Percentiles rank a stretch among this genome's conserved stretches.
phyloP scores from a whole-genome alignment of 345 rosid genomes.

The Bretschneidera sinensis region DNA sequence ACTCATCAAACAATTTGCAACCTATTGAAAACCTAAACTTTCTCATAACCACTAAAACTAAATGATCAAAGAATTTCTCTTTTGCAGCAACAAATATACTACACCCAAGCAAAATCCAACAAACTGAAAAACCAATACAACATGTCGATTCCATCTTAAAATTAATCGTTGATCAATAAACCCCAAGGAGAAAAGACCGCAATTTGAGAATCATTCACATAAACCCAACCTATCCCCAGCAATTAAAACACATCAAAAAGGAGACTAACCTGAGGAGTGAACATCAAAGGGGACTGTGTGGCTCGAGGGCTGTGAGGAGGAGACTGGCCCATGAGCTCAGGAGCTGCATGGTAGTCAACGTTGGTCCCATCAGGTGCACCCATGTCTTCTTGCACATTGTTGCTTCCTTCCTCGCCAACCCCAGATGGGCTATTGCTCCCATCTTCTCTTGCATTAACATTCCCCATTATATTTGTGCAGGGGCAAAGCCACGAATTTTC shows the following conservation, averaged over 20 bases:
- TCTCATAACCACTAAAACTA: too few relatives aligned
- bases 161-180: constrained; percentile 5
- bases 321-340: constrained; percentile 79
- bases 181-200: background rate
- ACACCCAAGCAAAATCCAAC: background rate
- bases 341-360: constrained; percentile 13
- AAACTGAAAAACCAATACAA: background rate
- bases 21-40: background rate
- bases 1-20: background rate
- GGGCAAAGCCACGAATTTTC: too few relatives aligned
- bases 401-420: constrained; percentile 44
- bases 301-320: constrained; percentile 90
- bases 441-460: constrained; percentile 88
- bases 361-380: constrained; percentile 36
- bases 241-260: background rate
- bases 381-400: constrained; percentile 36
- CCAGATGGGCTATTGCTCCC: constrained; percentile 52
- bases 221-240: background rate
- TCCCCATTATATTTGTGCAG: constrained; percentile 60
- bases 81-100: too few relatives aligned
- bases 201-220: background rate
- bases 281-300: constrained; percentile 82
- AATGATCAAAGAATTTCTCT: background rate
- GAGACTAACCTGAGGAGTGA: constrained; percentile 77
- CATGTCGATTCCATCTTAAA: constrained; percentile 7